A percentile compares a stretch with the other conserved stretches of the same genome.
Conservation (phyloP, 2,329 filamentous ascomycete genomes). For the Fusarium sp. region DNA sequence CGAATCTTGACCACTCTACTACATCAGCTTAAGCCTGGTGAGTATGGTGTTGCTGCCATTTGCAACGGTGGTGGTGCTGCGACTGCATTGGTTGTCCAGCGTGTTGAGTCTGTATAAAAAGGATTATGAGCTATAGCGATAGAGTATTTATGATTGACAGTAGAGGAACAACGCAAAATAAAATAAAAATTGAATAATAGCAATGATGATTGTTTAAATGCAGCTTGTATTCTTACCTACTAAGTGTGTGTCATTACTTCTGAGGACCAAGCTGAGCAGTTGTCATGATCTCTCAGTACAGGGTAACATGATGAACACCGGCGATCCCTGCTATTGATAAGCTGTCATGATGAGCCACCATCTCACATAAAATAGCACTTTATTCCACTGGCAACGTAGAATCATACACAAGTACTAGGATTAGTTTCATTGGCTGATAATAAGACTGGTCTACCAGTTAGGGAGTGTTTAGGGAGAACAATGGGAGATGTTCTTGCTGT, state of each 20-base stretch:
- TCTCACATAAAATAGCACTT: not conserved
- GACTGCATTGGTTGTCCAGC: conserved; percentile 90
- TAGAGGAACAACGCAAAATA: not conserved
- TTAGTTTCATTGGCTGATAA: not conserved
- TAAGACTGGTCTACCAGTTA: not conserved
- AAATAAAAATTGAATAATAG: not conserved
- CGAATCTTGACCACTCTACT: conserved; percentile 89
- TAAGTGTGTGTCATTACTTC: too few relatives aligned
- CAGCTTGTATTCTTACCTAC: too few relatives aligned
- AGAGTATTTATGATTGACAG: not conserved
- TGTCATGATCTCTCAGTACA: not conserved
- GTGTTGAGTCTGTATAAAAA: conserved; percentile 67
- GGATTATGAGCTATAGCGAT: not conserved
- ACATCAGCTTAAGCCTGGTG: conserved; percentile 89
- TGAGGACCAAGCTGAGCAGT: not conserved
- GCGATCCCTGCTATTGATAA: not conserved
- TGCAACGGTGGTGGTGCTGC: conserved; percentile 97
- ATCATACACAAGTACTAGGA: too few relatives aligned
- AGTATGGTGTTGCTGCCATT: conserved; percentile 95
- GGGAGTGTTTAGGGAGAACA: not conserved
- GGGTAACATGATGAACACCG: not conserved
- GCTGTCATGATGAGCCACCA: not conserved
- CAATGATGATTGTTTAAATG: not conserved
- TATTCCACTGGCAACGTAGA: not conserved
- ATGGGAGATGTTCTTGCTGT: not conserved